Evolutionary conservation across 2,329 filamentous ascomycete genomes (phyloP).

Genomic region (Trichophyton verrucosum): DNA sequence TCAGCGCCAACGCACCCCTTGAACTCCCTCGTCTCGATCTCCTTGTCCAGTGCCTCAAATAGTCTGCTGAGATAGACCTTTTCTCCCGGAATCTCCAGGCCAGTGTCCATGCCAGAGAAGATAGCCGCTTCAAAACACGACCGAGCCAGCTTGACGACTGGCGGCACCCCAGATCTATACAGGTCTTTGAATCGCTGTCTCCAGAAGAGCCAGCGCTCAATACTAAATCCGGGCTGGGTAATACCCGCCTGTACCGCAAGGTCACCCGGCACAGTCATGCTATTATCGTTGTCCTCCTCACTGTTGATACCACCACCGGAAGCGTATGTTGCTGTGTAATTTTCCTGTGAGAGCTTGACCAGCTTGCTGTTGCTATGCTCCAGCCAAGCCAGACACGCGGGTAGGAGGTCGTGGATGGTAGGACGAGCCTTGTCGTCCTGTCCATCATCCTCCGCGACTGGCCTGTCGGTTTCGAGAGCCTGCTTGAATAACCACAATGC

Average conservation of each 20-base stretch:
- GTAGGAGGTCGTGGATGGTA: neutral
- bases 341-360: neutral
- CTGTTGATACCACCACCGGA: neutral
- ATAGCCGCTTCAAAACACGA: neutral
- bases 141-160: neutral
- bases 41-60: constrained; percentile 1
- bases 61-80: neutral
- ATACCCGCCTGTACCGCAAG: neutral
- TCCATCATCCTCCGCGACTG: neutral
- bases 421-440: neutral
- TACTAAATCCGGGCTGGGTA: neutral
- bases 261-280: neutral
- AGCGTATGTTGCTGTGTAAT: neutral
- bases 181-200: neutral
- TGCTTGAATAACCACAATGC: constrained; percentile 1
- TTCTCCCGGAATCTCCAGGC: neutral
- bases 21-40: neutral
- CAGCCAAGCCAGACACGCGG: neutral
- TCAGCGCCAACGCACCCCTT: neutral
- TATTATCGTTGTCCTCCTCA: neutral
- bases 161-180: neutral
- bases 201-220: neutral
- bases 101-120: neutral
- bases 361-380: neutral
- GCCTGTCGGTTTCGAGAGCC: neutral